A percentile compares a stretch with the other conserved stretches of the same genome.
Evolutionary conservation across 805 yeast species (phyloP).

Genomic region (Komagataella populi): DNA sequence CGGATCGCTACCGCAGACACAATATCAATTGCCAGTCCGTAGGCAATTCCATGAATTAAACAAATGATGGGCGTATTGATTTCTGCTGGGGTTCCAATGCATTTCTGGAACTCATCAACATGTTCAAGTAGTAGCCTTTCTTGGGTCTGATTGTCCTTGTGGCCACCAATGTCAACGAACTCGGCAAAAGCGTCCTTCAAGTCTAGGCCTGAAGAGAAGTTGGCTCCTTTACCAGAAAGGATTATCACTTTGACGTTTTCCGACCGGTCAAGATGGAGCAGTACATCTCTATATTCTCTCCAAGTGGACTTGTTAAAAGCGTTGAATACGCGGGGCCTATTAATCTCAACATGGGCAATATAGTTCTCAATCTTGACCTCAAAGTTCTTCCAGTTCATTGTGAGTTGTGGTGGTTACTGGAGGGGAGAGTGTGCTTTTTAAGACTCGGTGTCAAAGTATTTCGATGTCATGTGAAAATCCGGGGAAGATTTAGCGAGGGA

Average conservation of each 20-base stretch:
- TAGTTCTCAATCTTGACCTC: not conserved
- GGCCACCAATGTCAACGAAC: constrained; percentile 7
- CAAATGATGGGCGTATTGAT: constrained; percentile 51
- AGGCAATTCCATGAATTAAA: constrained; percentile 47
- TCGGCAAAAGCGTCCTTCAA: constrained; percentile 18
- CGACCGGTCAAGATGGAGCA: constrained; percentile 28
- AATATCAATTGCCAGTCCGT: constrained; percentile 61
- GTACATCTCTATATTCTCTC: constrained; percentile 37
- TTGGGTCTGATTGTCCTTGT: constrained; percentile 11
- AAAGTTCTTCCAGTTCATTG: not conserved
- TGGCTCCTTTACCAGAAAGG: constrained; percentile 38
- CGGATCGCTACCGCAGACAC: constrained; percentile 46
- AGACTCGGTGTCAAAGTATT: not conserved
- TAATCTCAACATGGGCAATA: constrained; percentile 41
- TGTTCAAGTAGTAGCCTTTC: constrained; percentile 18
- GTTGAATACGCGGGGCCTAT: constrained; percentile 46
- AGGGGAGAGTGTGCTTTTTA: not conserved
- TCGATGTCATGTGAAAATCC: not conserved
- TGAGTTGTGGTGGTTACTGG: not conserved
- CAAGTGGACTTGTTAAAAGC: constrained; percentile 44
- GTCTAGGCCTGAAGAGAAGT: constrained; percentile 59
- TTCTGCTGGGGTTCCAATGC: constrained; percentile 32
- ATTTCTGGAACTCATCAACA: constrained; percentile 45
- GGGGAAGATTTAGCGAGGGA: not conserved
- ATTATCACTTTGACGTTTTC: constrained; percentile 38